Evolutionary conservation across 371 early-diverging fungal genomes (phyloP), one percentile per base, ranked within the genome.

Genomic region (Mortierella sp.): DNA sequence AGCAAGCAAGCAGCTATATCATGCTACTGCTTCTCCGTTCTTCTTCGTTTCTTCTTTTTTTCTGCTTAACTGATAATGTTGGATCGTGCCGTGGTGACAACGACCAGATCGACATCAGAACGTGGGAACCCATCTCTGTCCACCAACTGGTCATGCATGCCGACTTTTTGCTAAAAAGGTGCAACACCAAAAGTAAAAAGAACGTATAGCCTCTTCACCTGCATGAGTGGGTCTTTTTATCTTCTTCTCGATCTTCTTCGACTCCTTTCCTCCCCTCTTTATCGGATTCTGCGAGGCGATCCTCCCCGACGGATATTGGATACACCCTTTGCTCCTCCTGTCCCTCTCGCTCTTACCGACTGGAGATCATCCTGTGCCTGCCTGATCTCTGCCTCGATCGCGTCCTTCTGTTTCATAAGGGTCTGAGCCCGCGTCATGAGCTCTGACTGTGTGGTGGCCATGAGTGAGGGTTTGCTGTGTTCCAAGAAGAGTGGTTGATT

Each of bases 61-160:
- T 34, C 34, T 4, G 4, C 34, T 34, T 34, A 80, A 76, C 91
- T 83, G 47, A 89, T 84, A 24, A 95, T 86, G 45, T 79, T 62
- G 42, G 84, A 80, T 4, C 96, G 87, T 0, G 87, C 82, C 18
- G 86, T 73, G 34, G 91, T 82, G 14, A 93, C 86, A 1, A 89
- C 81, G 28, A 88, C 90, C 0, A 97, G 85, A 70, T 97, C 97
- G 16, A 97, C 78, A 80, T 96, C 96, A 16, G 90, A 80, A 26
- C 95, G 86, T 6, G 97, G 97, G 68, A 93, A 97, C 0, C 96
- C 96, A 12, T 83, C 74, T 3, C 64, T 41, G 71, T 95, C 96
- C 2, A 95, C 83, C 30, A 97, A 84, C 5, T 89, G 82, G 21
- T 89, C 89, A 4, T 83, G 81, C 88, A 93, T 89, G 46, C 87